Evolutionary conservation across 208 protist genomes (phyloP), one percentile per base, ranked within the genome.

Genomic region (Crithidia expoeki): DNA sequence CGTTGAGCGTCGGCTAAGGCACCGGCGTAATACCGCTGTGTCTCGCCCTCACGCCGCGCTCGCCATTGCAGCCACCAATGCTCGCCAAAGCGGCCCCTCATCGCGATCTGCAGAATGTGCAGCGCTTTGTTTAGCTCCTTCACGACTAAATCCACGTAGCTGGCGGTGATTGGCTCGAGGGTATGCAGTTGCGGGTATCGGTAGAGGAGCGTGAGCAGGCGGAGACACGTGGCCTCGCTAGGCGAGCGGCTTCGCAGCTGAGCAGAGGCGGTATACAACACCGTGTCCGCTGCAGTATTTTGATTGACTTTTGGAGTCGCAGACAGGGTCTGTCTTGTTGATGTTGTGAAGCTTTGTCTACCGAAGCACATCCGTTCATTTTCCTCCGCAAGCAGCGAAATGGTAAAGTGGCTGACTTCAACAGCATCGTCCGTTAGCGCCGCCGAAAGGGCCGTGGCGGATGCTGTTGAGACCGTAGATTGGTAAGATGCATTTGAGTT

Each of bases 51-150:
- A 3, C 68, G 58, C 50, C 60, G 25, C 33, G 56, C 59, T 10
- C 66, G 68, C 79, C 62, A 74, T 34, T 72, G 68, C 70, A 28
- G 32, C 68, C 65, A 74, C 72, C 64, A 71, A 30, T 21, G 25
- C 55, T 81, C 58, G 1, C 72, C 63, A 25, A 66, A 73, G 2
- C 76, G 69, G 3, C 32, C 27, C 3, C 52, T 44, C 66, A 87
- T 79, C 14, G 72, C 76, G 1, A 55, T 51, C 16, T 72, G 78
- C 2, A 87, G 56, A 5, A 84, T 55, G 60, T 87, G 74, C 21
- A 84, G 60, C 7, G 74, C 81, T 68, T 87, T 87, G 64, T 87
- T 87, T 19, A 87, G 55, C 68, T 87, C 81, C 34, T 61, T 34
- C n/a, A 68, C 69, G 25, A 87, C 79, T 7, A 81, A 68, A 30